These are phyloP conservation scores for Pulveroboletus ravenelii DNA, from an alignment of 768 basidiomycete genomes.

Conservation along the genomic window DNA sequence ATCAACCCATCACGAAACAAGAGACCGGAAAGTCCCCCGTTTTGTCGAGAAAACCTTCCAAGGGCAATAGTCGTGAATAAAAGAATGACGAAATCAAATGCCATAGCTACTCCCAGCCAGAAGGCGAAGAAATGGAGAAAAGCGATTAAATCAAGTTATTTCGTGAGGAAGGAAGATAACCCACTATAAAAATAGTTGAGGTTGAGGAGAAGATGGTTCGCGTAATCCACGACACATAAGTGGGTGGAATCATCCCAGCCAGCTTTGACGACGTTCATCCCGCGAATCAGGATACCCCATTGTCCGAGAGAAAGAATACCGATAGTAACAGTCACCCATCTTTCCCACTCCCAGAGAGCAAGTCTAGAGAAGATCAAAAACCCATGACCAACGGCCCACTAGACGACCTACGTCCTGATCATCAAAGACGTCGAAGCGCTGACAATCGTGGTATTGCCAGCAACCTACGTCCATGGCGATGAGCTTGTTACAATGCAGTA, in stretches of 20 bases:
- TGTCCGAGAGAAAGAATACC: constrained; percentile 55
- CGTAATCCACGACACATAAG: constrained; percentile 48
- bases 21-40: constrained; percentile 56
- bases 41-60: constrained; percentile 41
- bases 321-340: constrained; percentile 45
- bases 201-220: constrained; percentile 54
- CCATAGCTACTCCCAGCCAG: constrained; percentile 48
- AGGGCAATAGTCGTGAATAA: constrained; percentile 52
- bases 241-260: constrained; percentile 41
- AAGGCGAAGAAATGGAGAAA: not conserved
- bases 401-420: constrained; percentile 52
- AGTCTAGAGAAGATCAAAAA: constrained; percentile 41
- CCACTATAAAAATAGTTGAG: constrained; percentile 67
- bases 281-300: constrained; percentile 63
- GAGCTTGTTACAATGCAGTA: not conserved
- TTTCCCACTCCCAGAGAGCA: constrained; percentile 64
- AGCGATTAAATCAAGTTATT: not conserved
- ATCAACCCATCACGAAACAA: constrained; percentile 72
- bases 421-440: constrained; percentile 51
- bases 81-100: constrained; percentile 60
- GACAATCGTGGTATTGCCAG: constrained; percentile 25
- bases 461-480: constrained; percentile 13
- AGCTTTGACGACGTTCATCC: constrained; percentile 61
- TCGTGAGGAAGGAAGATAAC: constrained; percentile 20
- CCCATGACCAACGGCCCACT: constrained; percentile 10